Percentiles rank a stretch among this genome's conserved stretches.
Conservation (phyloP, 768 basidiomycete species). For the Hygrocybe coccinea region DNA sequence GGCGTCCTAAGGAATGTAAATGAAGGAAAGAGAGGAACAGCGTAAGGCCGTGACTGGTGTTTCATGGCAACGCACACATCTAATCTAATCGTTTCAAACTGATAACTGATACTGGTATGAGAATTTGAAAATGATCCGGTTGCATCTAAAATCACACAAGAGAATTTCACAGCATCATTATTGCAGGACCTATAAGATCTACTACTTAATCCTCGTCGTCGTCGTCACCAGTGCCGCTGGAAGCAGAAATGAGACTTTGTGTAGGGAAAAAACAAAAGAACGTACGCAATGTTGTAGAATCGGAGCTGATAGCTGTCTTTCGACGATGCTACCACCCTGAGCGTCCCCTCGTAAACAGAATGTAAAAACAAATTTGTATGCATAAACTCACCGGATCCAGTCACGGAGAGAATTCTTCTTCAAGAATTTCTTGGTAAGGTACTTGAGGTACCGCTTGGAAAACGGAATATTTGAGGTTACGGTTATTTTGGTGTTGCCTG, state of each 20-base stretch:
- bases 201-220: conserved; percentile 29
- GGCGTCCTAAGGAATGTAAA: too few relatives aligned
- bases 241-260: conserved; percentile 11
- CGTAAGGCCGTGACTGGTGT: too few relatives aligned
- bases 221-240: conserved; percentile 33
- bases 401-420: conserved; percentile 96
- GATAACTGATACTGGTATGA: too few relatives aligned
- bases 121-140: too few relatives aligned
- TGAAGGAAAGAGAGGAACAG: too few relatives aligned
- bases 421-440: conserved; percentile 98
- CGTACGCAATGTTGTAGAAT: conserved; percentile 91
- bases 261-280: conserved; percentile 12
- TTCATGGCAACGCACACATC: too few relatives aligned
- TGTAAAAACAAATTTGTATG: not conserved
- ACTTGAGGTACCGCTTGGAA: conserved; percentile 97
- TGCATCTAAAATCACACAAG: not conserved
- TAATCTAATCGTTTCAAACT: too few relatives aligned
- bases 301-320: conserved; percentile 93
- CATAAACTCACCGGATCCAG: conserved; percentile 77
- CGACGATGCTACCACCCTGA: conserved; percentile 82
- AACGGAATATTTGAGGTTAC: conserved; percentile 84
- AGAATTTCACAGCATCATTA: not conserved
- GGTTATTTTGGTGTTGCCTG: conserved; percentile 77
- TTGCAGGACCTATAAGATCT: not conserved
- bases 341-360: conserved; percentile 4